A percentile compares a stretch with the other conserved stretches of the same genome.
These are phyloP conservation scores for Mortierella sp. DNA, from an alignment of 371 early-diverging fungal genomes.

Conservation along the genomic window DNA sequence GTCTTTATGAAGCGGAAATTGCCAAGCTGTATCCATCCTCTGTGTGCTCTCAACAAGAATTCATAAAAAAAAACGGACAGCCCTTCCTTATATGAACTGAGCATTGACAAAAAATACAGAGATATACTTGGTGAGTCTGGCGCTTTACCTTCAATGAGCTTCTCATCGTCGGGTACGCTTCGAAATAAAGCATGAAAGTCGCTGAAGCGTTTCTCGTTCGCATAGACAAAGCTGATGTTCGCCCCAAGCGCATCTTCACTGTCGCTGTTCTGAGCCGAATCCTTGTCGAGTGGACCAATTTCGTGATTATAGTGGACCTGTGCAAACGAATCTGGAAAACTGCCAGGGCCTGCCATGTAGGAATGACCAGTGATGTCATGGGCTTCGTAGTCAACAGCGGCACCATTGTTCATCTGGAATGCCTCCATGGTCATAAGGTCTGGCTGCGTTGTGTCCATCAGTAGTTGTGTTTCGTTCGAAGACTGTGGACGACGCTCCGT, in stretches of 20 bases:
- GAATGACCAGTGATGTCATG: conserved; percentile 7
- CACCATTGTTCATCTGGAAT: conserved; percentile 24
- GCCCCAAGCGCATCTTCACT: conserved; percentile 15
- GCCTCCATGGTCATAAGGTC: conserved; percentile 37
- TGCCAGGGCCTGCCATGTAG: conserved; percentile 16
- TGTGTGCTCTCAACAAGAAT: too few relatives aligned
- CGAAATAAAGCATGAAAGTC: conserved; percentile 77
- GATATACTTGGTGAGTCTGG: background rate
- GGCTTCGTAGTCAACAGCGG: conserved; percentile 2
- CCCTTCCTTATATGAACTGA: too few relatives aligned
- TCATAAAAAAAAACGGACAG: too few relatives aligned
- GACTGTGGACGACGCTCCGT: background rate
- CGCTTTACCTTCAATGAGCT: conserved; percentile 70
- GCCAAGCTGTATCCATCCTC: too few relatives aligned
- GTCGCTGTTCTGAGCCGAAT: conserved; percentile 1
- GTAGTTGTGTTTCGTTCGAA: background rate
- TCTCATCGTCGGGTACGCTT: conserved; percentile 72
- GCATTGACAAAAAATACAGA: too few relatives aligned
- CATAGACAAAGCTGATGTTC: conserved; percentile 44
- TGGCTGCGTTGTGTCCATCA: conserved; percentile 25
- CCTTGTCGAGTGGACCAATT: conserved; percentile 5
- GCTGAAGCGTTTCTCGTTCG: conserved; percentile 64
- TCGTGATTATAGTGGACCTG: conserved; percentile 8
- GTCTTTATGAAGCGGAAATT: too few relatives aligned
- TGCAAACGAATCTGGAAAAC: conserved; percentile 29